phyloP scores from a whole-genome alignment of 495 filamentous ascomycete genomes.

The Podospora fimiseda region DNA sequence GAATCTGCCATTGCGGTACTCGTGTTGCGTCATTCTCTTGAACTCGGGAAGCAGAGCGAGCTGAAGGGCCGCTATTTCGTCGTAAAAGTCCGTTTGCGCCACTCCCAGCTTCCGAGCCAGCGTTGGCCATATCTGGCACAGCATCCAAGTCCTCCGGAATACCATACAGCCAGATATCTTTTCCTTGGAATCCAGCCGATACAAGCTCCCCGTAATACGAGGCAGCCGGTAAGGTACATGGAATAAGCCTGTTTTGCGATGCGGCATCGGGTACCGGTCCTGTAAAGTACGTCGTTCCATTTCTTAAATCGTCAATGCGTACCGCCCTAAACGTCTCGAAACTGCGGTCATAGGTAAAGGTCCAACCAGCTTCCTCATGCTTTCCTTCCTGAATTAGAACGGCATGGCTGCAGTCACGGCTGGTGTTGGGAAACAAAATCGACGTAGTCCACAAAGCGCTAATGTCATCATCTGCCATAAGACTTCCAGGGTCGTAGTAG shows the following conservation, averaged over 20 bases:
- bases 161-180: constrained; percentile 74
- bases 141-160: constrained; percentile 68
- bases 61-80: constrained; percentile 36
- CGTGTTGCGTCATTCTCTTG: constrained; percentile 33
- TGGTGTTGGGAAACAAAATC: constrained; percentile 76
- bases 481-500: constrained; percentile 58
- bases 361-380: constrained; percentile 70
- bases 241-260: constrained; percentile 45
- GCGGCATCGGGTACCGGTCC: constrained; percentile 50
- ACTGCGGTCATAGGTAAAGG: constrained; percentile 70
- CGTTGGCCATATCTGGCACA: constrained; percentile 29
- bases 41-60: constrained; percentile 27
- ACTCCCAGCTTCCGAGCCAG: constrained; percentile 22
- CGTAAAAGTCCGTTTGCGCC: constrained; percentile 25
- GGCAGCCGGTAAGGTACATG: constrained; percentile 62
- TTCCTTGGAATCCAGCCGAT: constrained; percentile 66
- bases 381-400: constrained; percentile 61
- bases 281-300: constrained; percentile 77
- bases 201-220: constrained; percentile 65
- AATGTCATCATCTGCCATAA: constrained; percentile 57
- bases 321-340: constrained; percentile 74
- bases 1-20: constrained; percentile 62
- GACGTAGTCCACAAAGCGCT: constrained; percentile 84
- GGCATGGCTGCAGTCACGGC: constrained; percentile 68
- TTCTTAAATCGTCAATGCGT: constrained; percentile 63